phyloP scores from a whole-genome alignment of 1,284 basidiomycete species.

The Thecaphora thlaspeos region DNA sequence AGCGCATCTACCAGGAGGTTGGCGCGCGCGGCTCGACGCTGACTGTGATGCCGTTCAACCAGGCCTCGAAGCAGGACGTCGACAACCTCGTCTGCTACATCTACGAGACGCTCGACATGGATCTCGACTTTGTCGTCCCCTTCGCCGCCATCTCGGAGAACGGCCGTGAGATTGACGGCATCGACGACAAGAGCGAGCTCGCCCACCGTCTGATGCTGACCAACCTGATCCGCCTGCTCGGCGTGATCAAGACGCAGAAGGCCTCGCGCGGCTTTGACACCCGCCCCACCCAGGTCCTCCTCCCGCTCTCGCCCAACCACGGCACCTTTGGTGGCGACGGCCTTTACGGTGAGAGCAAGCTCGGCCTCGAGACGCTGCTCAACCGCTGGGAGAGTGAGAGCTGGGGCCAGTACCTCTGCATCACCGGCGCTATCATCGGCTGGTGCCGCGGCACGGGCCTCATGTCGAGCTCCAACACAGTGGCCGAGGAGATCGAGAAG shows the following conservation, averaged over 20 bases:
- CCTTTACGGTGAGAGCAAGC: constrained; percentile 96
- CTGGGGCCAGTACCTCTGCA: constrained; percentile 97
- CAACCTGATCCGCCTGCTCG: constrained; percentile 90
- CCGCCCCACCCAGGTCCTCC: constrained; percentile 93
- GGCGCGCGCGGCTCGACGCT: constrained; percentile 92
- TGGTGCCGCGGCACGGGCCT: constrained; percentile 82
- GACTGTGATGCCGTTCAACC: constrained; percentile 97
- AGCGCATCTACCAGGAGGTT: constrained; percentile 92
- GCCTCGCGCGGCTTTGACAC: constrained; percentile 93
- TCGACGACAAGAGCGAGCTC: constrained; percentile 96
- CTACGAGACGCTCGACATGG: constrained; percentile 87
- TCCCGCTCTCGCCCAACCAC: constrained; percentile 96
- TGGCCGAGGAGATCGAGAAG: constrained; percentile 89
- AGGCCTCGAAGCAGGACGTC: constrained; percentile 94
- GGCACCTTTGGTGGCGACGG: constrained; percentile 97
- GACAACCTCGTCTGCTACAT: constrained; percentile 93
- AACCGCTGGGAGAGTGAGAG: constrained; percentile 90
- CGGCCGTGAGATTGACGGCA: constrained; percentile 91
- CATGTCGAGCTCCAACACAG: constrained; percentile 92
- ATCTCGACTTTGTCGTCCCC: constrained; percentile 95
- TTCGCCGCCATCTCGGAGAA: constrained; percentile 99
- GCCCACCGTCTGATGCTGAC: constrained; percentile 80
- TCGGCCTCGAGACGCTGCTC: constrained; percentile 95
- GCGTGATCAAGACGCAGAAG: constrained; percentile 96
- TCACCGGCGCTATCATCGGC: constrained; percentile 97